Conservation (phyloP, 75 land plant species). For the Pinus taeda region DNA sequence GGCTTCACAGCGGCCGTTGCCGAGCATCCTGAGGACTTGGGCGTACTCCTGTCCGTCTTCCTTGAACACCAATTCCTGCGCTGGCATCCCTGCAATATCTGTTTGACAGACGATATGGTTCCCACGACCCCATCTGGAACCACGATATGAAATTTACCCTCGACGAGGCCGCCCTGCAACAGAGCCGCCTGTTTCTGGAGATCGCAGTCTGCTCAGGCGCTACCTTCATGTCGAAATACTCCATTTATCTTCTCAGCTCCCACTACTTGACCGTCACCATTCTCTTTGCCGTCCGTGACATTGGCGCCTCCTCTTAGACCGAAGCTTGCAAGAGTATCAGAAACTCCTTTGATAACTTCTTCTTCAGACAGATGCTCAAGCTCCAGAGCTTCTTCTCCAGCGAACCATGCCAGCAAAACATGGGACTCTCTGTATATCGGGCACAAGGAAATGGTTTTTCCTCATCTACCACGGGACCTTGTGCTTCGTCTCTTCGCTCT, state of each 20-base stretch:
- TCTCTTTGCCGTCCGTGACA: not conserved
- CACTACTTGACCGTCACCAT: conserved; percentile 2
- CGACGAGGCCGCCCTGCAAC: too few relatives aligned
- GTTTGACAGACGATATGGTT: too few relatives aligned
- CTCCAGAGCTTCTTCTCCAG: conserved; percentile 69
- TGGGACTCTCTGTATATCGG: conserved; percentile 62
- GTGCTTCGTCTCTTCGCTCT: conserved; percentile 11
- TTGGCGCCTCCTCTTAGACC: not conserved
- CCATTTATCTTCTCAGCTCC: conserved; percentile 3
- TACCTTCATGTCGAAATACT: conserved; percentile 7
- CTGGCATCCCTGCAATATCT: too few relatives aligned
- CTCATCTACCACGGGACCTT: conserved; percentile 74
- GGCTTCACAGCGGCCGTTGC: too few relatives aligned
- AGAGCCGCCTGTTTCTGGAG: too few relatives aligned
- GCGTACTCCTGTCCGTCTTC: too few relatives aligned
- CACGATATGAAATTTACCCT: too few relatives aligned
- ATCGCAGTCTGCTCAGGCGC: too few relatives aligned
- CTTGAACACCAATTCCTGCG: too few relatives aligned
- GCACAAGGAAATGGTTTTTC: conserved; percentile 51
- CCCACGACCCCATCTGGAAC: too few relatives aligned
- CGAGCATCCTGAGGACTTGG: too few relatives aligned
- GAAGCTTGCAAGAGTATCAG: conserved; percentile 46
- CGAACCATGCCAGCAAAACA: conserved; percentile 67
- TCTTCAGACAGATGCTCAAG: conserved; percentile 60
- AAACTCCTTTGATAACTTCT: conserved; percentile 64